Evolutionary conservation across 257 asterid genomes (phyloP).

Genomic region (Solanum acaule): DNA sequence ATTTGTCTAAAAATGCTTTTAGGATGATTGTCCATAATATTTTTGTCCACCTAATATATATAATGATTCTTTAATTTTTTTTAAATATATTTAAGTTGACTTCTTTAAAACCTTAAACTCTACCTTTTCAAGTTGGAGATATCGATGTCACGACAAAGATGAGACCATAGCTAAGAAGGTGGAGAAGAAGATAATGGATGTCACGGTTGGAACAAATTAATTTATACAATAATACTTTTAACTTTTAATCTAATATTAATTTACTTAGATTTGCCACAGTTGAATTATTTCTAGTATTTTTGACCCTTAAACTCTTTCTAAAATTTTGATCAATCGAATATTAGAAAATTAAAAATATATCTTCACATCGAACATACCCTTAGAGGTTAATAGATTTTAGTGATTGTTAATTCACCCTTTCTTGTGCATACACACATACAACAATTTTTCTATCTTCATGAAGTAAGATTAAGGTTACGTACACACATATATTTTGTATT

Average conservation of each 20-base stretch:
- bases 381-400: neutral
- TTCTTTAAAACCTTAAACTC: neutral
- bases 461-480: neutral
- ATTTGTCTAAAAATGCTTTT: no score
- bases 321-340: neutral
- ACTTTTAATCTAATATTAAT: no score
- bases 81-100: no score
- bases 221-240: no score
- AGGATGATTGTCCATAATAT: no score
- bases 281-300: no score
- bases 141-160: no score
- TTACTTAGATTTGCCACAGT: no score
- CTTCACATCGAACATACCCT: neutral
- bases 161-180: no score
- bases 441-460: neutral
- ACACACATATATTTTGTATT: neutral
- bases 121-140: neutral
- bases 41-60: neutral
- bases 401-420: neutral
- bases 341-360: neutral
- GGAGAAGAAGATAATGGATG: no score
- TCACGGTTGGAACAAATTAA: no score
- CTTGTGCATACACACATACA: neutral
- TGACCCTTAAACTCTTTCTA: neutral
- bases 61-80: neutral